Base-by-base conservation (phyloP, 1,284 basidiomycete genomes). In the Mycena sp. region DNA sequence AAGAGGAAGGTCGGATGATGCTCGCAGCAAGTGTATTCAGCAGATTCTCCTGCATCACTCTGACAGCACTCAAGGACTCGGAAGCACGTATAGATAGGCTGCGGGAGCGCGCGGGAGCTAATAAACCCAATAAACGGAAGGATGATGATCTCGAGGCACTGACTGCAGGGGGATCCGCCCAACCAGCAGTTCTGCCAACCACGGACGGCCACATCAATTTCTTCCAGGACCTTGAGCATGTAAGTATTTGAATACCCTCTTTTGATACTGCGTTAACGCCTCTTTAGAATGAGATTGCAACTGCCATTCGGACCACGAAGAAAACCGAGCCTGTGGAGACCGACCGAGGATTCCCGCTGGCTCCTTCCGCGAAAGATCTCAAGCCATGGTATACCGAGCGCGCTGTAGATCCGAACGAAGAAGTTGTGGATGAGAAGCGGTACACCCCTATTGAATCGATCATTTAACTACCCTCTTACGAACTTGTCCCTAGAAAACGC, bases 171-270 rank as follows among this genome's bases (percentile, higher is more conserved):
- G 74, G 69, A 23, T 74, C 73, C 12, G 72, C 69, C 25, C 72
- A 73, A n/a, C 76, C 73, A 26, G 80, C 81, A 4, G 74, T 77
- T 11, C 69, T 85, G n/a, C 79, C 82, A 30, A 81, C 80, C 0
- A 78, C 77, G 1, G 75, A 74, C 51, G 87, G 86, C 0, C 92
- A 93, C 70, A 91, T 93, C 76, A 93, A 94, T 70, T 76, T 93
- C 56, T 93, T 94, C 68, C 87, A 90, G 67, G 90, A 92, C 70
- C 67, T 93, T 11, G 92, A 93, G 70, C 82, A 83, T 69, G 89
- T 87, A 59, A 11, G 81, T 71, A 6, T 7, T 10, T 9, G 11
- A 12, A 11, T 7, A 12, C 28, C 17, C 43, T 14, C 23, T 55
- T 25, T 21, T 43, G 14, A 46, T n/a, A 21, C 11, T 54, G 19